Conservation (phyloP, 2,329 filamentous ascomycete species). For the Aureobasidium sp. region DNA sequence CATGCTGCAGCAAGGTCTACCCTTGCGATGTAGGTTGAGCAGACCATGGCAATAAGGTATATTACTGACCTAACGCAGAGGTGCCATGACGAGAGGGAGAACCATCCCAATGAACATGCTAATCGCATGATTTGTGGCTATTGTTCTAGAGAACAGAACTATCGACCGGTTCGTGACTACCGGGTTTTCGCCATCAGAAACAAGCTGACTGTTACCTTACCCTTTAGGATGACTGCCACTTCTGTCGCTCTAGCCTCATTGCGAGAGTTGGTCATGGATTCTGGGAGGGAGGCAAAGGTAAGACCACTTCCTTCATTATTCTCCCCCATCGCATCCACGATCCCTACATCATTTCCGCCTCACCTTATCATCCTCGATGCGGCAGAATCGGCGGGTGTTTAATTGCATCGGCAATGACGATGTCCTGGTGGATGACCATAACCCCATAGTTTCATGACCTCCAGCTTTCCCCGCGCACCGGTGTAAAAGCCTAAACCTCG, state of each 20-base stretch:
- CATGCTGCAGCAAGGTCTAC: constrained; percentile 51
- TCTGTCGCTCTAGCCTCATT: constrained; percentile 64
- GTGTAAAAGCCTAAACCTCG: constrained; percentile 2
- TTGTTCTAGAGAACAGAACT: constrained; percentile 61
- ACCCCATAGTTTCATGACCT: background rate
- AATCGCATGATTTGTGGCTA: constrained; percentile 67
- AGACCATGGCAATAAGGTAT: background rate
- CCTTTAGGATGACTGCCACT: constrained; percentile 56
- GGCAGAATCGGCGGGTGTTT: background rate
- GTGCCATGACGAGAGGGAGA: constrained; percentile 66
- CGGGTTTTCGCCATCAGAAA: background rate
- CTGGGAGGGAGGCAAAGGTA: constrained; percentile 72
- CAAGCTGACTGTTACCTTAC: background rate
- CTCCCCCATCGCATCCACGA: background rate
- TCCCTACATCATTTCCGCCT: background rate
- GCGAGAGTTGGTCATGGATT: constrained; percentile 63
- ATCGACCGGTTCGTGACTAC: constrained; percentile 43
- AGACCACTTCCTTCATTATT: constrained; percentile 14
- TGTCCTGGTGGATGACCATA: background rate
- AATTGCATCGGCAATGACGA: constrained; percentile 1
- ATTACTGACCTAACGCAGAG: constrained; percentile 27
- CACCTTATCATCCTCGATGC: background rate
- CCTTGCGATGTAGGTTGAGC: constrained; percentile 45
- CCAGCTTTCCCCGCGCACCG: constrained; percentile 4
- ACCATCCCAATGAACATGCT: constrained; percentile 73